Percentiles rank a stretch among this genome's conserved stretches.
These are phyloP conservation scores for Pleurotus eryngii DNA, from an alignment of 768 basidiomycete species.

Conservation along the genomic window DNA sequence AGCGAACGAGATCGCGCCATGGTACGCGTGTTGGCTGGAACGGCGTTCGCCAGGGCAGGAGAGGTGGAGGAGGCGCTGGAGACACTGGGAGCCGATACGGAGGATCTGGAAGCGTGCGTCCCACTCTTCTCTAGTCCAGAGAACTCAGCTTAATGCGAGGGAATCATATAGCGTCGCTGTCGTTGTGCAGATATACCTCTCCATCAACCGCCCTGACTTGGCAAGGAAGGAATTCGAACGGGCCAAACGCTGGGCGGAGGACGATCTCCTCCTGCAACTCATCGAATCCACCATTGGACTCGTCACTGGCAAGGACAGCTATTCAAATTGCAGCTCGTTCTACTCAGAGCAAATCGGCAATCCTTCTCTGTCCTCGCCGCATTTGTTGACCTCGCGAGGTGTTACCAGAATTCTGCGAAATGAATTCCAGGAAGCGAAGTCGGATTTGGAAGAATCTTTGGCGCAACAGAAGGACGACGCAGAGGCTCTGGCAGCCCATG, in stretches of 20 bases:
- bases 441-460: constrained; percentile 75
- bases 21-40: constrained; percentile 81
- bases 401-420: constrained; percentile 76
- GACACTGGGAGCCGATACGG: constrained; percentile 68
- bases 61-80: constrained; percentile 93
- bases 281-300: constrained; percentile 84
- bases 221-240: constrained; percentile 84
- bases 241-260: constrained; percentile 84
- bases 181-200: constrained; percentile 83
- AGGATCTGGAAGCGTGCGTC: constrained; percentile 86
- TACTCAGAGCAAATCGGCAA: constrained; percentile 84
- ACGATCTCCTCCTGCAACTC: constrained; percentile 83
- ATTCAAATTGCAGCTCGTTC: constrained; percentile 54
- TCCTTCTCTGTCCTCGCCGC: constrained; percentile 70
- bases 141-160: no score
- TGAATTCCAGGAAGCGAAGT: constrained; percentile 72
- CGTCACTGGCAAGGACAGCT: constrained; percentile 69
- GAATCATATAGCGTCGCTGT: constrained; percentile 60
- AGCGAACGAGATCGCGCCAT: constrained; percentile 67
- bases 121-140: background rate
- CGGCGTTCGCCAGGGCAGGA: constrained; percentile 77
- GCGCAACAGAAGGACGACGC: constrained; percentile 53
- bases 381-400: constrained; percentile 75
- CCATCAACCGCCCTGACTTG: constrained; percentile 84
- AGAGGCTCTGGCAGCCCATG: constrained; percentile 67